Evolutionary conservation across 2,329 filamentous ascomycete genomes (phyloP).

Genomic region (Trichoderma koningii): DNA sequence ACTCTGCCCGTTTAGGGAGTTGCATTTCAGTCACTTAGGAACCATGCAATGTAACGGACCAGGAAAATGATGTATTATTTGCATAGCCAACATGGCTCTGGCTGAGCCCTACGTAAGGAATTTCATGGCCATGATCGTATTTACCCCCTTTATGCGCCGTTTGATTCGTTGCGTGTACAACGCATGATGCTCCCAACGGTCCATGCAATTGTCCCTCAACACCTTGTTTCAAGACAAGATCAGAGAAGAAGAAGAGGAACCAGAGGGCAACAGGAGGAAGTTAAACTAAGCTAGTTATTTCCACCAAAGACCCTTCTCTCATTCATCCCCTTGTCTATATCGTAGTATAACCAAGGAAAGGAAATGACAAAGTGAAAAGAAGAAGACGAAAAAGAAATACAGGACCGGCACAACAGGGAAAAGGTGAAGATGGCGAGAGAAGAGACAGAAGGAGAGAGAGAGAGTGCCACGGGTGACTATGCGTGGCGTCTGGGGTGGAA

Average conservation of each 20-base stretch:
- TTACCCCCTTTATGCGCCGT: not conserved
- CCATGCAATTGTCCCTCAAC: not conserved
- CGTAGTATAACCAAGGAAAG: not conserved
- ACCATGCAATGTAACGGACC: not conserved
- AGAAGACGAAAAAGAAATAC: not conserved
- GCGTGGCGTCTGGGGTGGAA: too few relatives aligned
- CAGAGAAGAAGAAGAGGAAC: not conserved
- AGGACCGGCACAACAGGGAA: too few relatives aligned
- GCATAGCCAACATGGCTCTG: not conserved
- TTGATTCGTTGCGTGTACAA: not conserved
- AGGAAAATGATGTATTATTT: not conserved
- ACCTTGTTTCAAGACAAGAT: not conserved
- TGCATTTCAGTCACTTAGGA: not conserved
- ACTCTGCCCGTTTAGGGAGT: not conserved
- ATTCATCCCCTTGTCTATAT: conserved; percentile 1
- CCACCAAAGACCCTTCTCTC: not conserved
- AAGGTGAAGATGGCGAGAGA: too few relatives aligned
- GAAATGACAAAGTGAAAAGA: not conserved
- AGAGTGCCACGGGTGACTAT: too few relatives aligned
- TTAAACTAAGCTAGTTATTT: not conserved
- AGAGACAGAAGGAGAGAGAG: not conserved
- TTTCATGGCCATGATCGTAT: not conserved
- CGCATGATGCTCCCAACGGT: not conserved
- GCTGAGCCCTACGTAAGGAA: not conserved
- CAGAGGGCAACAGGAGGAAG: not conserved